phyloP scores from a whole-genome alignment of 139 green algal genomes.

The Coccomyxa sp. region DNA sequence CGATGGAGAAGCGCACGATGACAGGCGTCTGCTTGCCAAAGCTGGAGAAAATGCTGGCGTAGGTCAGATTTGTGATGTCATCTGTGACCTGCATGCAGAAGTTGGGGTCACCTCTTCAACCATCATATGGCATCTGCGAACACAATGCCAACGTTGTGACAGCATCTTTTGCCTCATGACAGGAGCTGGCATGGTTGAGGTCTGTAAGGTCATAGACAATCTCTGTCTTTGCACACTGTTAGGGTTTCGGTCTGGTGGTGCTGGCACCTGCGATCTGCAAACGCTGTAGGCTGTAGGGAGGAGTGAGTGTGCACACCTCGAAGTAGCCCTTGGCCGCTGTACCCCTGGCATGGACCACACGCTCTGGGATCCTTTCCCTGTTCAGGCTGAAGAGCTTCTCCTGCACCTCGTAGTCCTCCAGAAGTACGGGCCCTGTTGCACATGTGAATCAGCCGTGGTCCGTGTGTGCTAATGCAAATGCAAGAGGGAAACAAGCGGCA shows the following conservation, averaged over 20 bases:
- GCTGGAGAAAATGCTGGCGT: slow-evolving; percentile 43
- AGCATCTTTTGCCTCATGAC: neutral
- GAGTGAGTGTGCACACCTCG: slow-evolving; percentile 13
- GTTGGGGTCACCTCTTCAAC: too few relatives aligned
- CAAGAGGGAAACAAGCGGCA: neutral
- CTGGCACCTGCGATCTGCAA: neutral
- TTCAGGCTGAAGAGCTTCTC: slow-evolving; percentile 35
- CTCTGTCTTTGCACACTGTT: neutral
- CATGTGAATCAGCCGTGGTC: slow-evolving; percentile 18
- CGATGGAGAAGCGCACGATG: slow-evolving; percentile 51
- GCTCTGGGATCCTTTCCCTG: slow-evolving; percentile 39
- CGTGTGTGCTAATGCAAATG: neutral
- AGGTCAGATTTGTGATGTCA: slow-evolving; percentile 52
- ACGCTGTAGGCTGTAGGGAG: too few relatives aligned
- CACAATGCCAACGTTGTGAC: neutral
- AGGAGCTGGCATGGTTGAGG: neutral
- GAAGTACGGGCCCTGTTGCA: slow-evolving; percentile 24
- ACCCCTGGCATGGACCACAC: slow-evolving; percentile 29
- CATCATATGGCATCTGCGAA: too few relatives aligned
- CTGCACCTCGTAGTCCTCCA: slow-evolving; percentile 44
- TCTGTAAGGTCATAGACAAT: too few relatives aligned
- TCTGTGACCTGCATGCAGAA: slow-evolving; percentile 36
- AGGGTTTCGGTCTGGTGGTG: neutral
- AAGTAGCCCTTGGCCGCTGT: slow-evolving; percentile 28
- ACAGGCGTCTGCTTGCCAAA: slow-evolving; percentile 50